Base-by-base conservation (phyloP, 1,284 basidiomycete genomes). In the Peniophora sp. region DNA sequence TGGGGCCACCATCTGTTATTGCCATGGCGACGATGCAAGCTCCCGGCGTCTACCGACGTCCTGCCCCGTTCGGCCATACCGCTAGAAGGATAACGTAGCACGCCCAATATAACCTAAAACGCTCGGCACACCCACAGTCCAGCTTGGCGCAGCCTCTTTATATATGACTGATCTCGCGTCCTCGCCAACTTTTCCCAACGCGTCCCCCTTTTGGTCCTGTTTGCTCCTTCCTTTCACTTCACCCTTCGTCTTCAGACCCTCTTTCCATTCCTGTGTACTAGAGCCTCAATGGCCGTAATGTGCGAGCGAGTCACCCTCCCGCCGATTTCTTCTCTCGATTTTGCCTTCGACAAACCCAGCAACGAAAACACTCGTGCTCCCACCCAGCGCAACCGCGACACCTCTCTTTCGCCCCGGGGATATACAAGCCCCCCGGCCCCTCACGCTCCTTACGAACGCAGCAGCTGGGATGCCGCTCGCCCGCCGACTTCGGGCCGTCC, bases 301-400 rank as follows among this genome's bases (percentile, higher is more conserved):
- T 24, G 23, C 43, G 43, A 45, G 23, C 43, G 43, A n/a, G 43
- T 45, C 23, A 45, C 43, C 20, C 23, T 45, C 20, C 43, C 43
- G 12, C 43, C 43, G 14, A 45, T 45, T 22, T 20, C n/a, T 11
- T 45, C 43, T 24, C 43, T 45, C 20, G 43, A 45, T 22, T 24
- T 45, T 20, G 37, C 15, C 18, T 41, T 41, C 37, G 8, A n/a
- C 18, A 17, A 5, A 6, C 8, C 6, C n/a, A 5, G 8, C 5
- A 41, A 41, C 37, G 37, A 32, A 32, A 32, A 32, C 12, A 32
- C 27, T 32, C 27, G 27, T 32, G 27, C 37, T n/a, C 37, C 15
- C n/a, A n/a, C 37, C 37, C 37, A 20, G 37, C 37, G 15, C 18
- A 20, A 20, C 37, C 6, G 37, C 37, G 37, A 41, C 37, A 20